A percentile compares a stretch with the other conserved stretches of the same genome.
Evolutionary conservation across 2,329 filamentous ascomycete genomes (phyloP).

Genomic region (Xylariaceae sp.): DNA sequence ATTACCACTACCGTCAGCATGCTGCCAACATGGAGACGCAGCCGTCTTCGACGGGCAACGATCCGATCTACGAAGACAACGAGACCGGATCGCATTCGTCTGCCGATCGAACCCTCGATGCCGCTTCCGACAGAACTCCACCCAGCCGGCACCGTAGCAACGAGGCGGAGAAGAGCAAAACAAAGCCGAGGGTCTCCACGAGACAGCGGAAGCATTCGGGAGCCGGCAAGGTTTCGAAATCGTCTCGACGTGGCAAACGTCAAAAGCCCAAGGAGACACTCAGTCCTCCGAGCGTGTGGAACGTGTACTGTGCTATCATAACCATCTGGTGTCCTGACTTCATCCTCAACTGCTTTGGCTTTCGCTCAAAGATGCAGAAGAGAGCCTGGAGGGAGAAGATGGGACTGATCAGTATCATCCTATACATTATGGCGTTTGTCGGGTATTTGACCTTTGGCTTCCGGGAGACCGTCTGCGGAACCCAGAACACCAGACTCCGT

Average conservation of each 20-base stretch:
- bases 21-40: conserved; percentile 85
- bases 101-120: conserved; percentile 38
- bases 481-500: conserved; percentile 63
- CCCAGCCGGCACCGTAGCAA: conserved; percentile 28
- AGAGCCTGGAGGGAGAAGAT: conserved; percentile 98
- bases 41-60: conserved; percentile 87
- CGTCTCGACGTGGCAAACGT: conserved; percentile 41
- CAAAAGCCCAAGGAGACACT: conserved; percentile 54
- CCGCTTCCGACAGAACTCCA: conserved; percentile 36
- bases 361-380: conserved; percentile 75
- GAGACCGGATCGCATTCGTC: conserved; percentile 55
- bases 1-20: conserved; percentile 94
- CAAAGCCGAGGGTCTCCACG: conserved; percentile 23
- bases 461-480: conserved; percentile 76
- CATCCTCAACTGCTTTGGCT: conserved; percentile 77
- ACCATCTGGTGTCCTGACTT: conserved; percentile 94
- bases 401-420: conserved; percentile 88
- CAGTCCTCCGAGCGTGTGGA: conserved; percentile 83
- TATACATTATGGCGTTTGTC: conserved; percentile 79
- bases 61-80: conserved; percentile 74
- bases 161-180: conserved; percentile 30
- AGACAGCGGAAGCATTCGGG: conserved; percentile 34
- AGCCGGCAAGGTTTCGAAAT: conserved; percentile 59
- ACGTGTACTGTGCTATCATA: conserved; percentile 85
- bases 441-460: conserved; percentile 97